A percentile compares a stretch with the other conserved stretches of the same genome.
Conservation (phyloP, 805 yeast species). For the Suhomyces emberorum region DNA sequence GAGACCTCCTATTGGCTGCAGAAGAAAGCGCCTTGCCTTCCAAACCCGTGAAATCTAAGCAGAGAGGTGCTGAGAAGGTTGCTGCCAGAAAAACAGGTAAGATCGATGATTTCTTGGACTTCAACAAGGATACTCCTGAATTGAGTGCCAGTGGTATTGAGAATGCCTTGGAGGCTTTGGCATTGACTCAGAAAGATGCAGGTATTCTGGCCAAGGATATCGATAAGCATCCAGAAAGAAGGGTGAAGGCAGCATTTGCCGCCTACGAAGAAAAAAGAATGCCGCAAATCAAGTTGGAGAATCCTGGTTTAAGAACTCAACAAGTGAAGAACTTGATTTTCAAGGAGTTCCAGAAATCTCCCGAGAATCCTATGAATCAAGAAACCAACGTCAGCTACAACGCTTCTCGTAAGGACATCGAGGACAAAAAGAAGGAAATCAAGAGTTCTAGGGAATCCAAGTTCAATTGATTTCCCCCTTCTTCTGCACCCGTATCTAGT, state of each 20-base stretch:
- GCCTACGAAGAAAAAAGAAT: conserved; percentile 69
- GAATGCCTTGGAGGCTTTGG: conserved; percentile 72
- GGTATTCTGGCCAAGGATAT: conserved; percentile 60
- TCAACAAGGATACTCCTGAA: conserved; percentile 46
- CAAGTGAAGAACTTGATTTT: conserved; percentile 70
- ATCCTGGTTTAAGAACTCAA: conserved; percentile 76
- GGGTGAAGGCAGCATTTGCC: conserved; percentile 75
- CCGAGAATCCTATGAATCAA: conserved; percentile 84
- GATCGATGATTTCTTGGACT: conserved; percentile 64
- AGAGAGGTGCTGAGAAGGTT: conserved; percentile 66
- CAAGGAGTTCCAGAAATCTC: conserved; percentile 79
- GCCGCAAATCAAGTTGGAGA: conserved; percentile 70
- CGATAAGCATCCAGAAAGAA: conserved; percentile 86
- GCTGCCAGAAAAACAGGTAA: conserved; percentile 59
- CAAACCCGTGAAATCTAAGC: conserved; percentile 50
- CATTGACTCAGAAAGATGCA: conserved; percentile 55
- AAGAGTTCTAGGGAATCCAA: conserved; percentile 47
- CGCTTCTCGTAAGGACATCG: conserved; percentile 54
- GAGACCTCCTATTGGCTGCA: conserved; percentile 61
- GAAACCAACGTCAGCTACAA: conserved; percentile 60
- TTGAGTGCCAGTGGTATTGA: conserved; percentile 75
- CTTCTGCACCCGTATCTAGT: too few species aligned
- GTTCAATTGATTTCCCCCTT: conserved; percentile 13
- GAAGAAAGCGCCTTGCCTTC: conserved; percentile 65
- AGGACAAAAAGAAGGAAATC: conserved; percentile 45